Percentiles rank a stretch among this genome's conserved stretches.
phyloP scores from a whole-genome alignment of 495 filamentous ascomycete genomes.

The Pyronema domesticum region DNA sequence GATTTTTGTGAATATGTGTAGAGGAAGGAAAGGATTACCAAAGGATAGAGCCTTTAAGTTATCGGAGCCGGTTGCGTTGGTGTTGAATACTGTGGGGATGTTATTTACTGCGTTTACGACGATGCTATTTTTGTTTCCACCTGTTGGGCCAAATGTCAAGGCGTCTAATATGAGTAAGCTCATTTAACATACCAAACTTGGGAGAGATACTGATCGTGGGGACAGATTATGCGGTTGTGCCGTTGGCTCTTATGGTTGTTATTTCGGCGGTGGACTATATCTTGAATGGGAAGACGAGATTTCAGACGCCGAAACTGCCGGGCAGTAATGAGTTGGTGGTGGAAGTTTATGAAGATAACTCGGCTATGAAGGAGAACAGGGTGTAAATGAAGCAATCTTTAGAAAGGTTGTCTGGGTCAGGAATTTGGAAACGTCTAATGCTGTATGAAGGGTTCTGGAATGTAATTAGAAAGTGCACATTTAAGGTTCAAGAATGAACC shows the following conservation, averaged over 20 bases:
- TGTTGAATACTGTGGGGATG: conserved; percentile 46
- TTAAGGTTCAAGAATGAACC: too few relatives aligned
- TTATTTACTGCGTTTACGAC: conserved; percentile 49
- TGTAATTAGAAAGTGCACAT: too few relatives aligned
- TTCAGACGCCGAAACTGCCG: neutral
- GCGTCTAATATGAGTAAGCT: neutral
- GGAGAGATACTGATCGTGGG: neutral
- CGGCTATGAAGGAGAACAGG: too few relatives aligned
- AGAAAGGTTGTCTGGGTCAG: too few relatives aligned
- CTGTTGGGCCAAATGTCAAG: conserved; percentile 13
- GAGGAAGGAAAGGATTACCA: conserved; percentile 47
- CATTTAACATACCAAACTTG: neutral
- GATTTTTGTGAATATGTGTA: conserved; percentile 45
- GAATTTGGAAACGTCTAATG: too few relatives aligned
- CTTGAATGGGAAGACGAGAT: conserved; percentile 1
- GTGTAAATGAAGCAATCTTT: too few relatives aligned
- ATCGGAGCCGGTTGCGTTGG: conserved; percentile 39
- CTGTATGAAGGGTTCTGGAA: too few relatives aligned
- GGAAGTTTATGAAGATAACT: too few relatives aligned
- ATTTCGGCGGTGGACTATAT: neutral
- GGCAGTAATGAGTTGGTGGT: neutral
- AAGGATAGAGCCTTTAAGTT: conserved; percentile 43
- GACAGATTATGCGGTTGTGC: neutral
- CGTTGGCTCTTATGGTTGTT: neutral
- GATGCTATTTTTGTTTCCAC: conserved; percentile 61